Conservation (phyloP, 2,329 filamentous ascomycete genomes). For the Penicillium italicum region DNA sequence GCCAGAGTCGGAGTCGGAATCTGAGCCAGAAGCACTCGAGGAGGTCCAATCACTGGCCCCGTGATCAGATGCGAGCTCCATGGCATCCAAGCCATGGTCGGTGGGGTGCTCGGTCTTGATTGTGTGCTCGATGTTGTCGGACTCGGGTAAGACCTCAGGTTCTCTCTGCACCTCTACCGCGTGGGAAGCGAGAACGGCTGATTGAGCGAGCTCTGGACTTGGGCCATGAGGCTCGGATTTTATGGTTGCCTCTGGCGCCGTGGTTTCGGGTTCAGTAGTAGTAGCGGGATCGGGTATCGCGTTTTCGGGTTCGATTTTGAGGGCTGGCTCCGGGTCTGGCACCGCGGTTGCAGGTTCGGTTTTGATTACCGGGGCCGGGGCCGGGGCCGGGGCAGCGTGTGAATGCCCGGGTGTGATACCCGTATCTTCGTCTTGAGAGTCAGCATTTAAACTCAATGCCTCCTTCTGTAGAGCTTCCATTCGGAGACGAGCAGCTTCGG, state of each 20-base stretch:
- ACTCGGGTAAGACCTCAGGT: not conserved
- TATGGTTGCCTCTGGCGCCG: not conserved
- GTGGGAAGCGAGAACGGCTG: not conserved
- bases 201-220: not conserved
- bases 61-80: slow-evolving; percentile 18
- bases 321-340: not conserved
- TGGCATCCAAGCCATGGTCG: slow-evolving; percentile 5
- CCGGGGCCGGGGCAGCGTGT: not conserved
- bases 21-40: slow-evolving; percentile 34
- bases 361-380: not conserved
- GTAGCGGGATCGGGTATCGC: not conserved
- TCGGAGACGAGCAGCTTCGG: slow-evolving; percentile 37
- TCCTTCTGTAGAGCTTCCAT: slow-evolving; percentile 33
- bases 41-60: slow-evolving; percentile 38
- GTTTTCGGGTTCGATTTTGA: not conserved
- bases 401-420: not conserved
- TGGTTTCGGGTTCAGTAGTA: not conserved
- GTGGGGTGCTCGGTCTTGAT: not conserved
- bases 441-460: slow-evolving; percentile 11
- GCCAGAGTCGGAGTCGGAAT: slow-evolving; percentile 23
- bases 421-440: not conserved
- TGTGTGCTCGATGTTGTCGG: not conserved
- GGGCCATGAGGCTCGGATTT: not conserved
- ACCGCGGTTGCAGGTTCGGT: not conserved
- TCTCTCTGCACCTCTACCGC: not conserved